Evolutionary conservation across 163 green algal genomes (phyloP).

Genomic region (Trebouxiophyceae sp.): DNA sequence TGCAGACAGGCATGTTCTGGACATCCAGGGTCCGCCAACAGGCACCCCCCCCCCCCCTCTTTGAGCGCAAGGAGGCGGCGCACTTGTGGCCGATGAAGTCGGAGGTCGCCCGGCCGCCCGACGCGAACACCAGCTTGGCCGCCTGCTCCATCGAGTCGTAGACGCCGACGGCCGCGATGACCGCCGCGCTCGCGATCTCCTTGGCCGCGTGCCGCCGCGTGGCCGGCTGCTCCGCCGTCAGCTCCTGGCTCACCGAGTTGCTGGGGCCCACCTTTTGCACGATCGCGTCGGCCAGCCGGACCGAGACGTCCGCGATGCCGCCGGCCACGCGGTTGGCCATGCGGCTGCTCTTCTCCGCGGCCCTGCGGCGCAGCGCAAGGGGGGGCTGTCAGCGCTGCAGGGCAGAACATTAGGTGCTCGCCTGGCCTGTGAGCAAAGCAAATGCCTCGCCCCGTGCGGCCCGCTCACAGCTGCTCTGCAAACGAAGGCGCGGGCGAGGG

Average conservation of each 20-base stretch:
- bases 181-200: slow-evolving; percentile 3
- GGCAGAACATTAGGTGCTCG: too few species aligned
- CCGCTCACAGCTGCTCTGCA: too few species aligned
- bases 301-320: slow-evolving; percentile 4
- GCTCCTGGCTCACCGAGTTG: slow-evolving; percentile 2
- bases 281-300: slow-evolving; percentile 12
- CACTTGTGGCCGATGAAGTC: slow-evolving; percentile 15
- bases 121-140: not conserved
- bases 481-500: not conserved
- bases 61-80: too few species aligned
- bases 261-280: slow-evolving; percentile 7
- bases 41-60: too few species aligned
- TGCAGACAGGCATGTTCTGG: too few species aligned
- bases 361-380: not conserved
- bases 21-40: too few species aligned
- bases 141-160: slow-evolving; percentile 14
- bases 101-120: slow-evolving; percentile 1
- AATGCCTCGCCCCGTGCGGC: too few species aligned
- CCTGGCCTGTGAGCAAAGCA: too few species aligned
- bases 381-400: not conserved
- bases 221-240: not conserved
- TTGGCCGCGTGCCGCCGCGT: not conserved
- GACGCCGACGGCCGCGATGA: slow-evolving; percentile 10
- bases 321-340: not conserved
- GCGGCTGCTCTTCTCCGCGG: not conserved